Percentiles rank a stretch among this genome's conserved stretches.
Evolutionary conservation across 2,329 filamentous ascomycete species (phyloP).

Genomic region (Fusarium papillatum): DNA sequence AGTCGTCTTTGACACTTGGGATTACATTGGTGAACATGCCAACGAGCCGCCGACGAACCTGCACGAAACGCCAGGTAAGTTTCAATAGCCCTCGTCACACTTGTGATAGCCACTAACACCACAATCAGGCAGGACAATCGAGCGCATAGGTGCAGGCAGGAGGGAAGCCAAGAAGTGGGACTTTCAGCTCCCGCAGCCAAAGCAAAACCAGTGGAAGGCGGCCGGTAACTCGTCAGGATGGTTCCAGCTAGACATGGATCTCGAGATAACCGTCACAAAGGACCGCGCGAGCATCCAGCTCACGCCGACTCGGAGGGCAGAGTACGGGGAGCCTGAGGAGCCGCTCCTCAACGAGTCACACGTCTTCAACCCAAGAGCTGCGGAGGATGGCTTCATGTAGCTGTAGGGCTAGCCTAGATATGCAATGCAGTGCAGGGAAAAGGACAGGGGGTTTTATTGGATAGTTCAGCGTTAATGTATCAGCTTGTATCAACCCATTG

Average conservation of each 20-base stretch:
- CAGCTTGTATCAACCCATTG: slow-evolving; percentile 7
- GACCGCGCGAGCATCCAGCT: slow-evolving; percentile 9
- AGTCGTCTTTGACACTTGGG: slow-evolving; percentile 10
- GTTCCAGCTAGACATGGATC: slow-evolving; percentile 19
- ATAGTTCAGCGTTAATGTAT: not conserved
- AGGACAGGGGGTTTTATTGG: slow-evolving; percentile 2
- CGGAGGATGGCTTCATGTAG: slow-evolving; percentile 2
- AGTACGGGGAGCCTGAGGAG: not conserved
- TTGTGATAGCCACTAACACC: not conserved
- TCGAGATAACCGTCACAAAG: slow-evolving; percentile 11
- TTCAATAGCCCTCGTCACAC: not conserved
- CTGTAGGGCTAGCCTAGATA: not conserved
- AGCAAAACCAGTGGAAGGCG: not conserved
- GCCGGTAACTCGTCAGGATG: not conserved
- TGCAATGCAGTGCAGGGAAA: not conserved
- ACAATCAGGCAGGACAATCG: not conserved
- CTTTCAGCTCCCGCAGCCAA: not conserved
- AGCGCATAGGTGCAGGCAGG: not conserved
- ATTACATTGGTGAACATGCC: not conserved
- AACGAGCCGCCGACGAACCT: not conserved
- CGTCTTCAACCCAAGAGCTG: not conserved
- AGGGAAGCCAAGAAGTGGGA: not conserved
- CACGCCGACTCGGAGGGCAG: not conserved
- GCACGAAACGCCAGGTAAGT: slow-evolving; percentile 1
- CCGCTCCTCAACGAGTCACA: not conserved